Evolutionary conservation across 495 filamentous ascomycete genomes (phyloP), one percentile per base, ranked within the genome.

Genomic region (Penicillium robsamsonii): DNA sequence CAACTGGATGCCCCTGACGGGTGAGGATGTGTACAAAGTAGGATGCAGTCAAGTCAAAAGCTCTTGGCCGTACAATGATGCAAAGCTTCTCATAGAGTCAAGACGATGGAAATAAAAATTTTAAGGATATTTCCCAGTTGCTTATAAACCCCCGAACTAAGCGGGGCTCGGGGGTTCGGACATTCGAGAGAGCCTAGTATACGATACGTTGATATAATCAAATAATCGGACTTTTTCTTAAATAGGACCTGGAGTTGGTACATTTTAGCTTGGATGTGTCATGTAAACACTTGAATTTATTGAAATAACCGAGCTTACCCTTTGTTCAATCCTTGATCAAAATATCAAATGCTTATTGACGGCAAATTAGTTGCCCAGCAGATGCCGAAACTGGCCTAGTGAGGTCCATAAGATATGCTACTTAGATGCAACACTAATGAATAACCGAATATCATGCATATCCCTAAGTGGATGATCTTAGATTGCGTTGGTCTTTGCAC

Each of bases 1-100:
- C 22, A 31, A 53, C 56, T 35, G 49, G 18, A 49, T 42, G 24
- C 10, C 59, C 54, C 50, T 40, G 7, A 47, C 37, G 17, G 24
- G 30, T 40, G 24, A 37, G 43, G 24, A 10, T 20, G 17, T 44
- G 20, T 44, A 13, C 7, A 45, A 27, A 15, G 5, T 27, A 44
- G 11, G 41, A 43, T 27, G 25, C 25, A 27, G 5, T 13, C 22
- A 33, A 33, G 27, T 18, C 46, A 31, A 47, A 20, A 31, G 15
- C 2, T 17, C 17, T 17, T 46, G 22, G n/a, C 46, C 17, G 46
- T 35, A n/a, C n/a, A 48, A 31, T 27, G 25, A 27, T 27, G 12
- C 12, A 37, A 5, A 15, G 4, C 35, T 37, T 9, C 12, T 37
- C 20, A 42, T 22, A 42, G 12, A n/a, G n/a, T 12, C 20, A 40